Evolutionary conservation across 2,329 filamentous ascomycete genomes (phyloP).

Genomic region (Trichoderma sp.): DNA sequence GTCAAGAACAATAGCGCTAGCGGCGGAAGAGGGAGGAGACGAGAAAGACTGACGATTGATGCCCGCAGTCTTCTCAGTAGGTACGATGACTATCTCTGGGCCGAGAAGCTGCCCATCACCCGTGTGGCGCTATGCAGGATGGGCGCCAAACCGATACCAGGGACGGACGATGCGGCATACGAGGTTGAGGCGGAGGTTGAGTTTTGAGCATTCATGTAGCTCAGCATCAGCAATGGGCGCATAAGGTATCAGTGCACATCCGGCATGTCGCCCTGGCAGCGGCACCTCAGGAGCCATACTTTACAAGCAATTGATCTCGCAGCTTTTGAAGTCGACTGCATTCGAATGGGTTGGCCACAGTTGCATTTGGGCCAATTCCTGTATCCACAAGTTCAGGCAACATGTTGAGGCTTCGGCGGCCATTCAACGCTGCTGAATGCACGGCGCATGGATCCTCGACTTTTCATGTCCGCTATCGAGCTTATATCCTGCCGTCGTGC

Average conservation of each 20-base stretch:
- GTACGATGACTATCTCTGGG: slow-evolving; percentile 71
- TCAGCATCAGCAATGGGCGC: not conserved
- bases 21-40: slow-evolving; percentile 37
- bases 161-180: slow-evolving; percentile 57
- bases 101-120: slow-evolving; percentile 66
- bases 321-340: not conserved
- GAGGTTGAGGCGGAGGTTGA: slow-evolving; percentile 55
- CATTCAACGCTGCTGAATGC: too few species aligned
- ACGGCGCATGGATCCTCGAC: not conserved
- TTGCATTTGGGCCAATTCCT: not conserved
- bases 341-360: not conserved
- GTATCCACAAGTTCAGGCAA: not conserved
- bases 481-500: not conserved
- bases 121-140: slow-evolving; percentile 80
- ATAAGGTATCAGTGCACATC: not conserved
- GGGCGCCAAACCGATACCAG: slow-evolving; percentile 71
- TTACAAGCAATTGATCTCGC: not conserved
- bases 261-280: too few species aligned
- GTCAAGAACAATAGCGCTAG: slow-evolving; percentile 47
- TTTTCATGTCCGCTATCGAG: not conserved
- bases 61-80: slow-evolving; percentile 57
- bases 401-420: too few species aligned
- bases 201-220: slow-evolving; percentile 37
- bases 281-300: too few species aligned
- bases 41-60: slow-evolving; percentile 54